Conservation (phyloP, 257 asterid genomes). For the Fraxinus excelsior region DNA sequence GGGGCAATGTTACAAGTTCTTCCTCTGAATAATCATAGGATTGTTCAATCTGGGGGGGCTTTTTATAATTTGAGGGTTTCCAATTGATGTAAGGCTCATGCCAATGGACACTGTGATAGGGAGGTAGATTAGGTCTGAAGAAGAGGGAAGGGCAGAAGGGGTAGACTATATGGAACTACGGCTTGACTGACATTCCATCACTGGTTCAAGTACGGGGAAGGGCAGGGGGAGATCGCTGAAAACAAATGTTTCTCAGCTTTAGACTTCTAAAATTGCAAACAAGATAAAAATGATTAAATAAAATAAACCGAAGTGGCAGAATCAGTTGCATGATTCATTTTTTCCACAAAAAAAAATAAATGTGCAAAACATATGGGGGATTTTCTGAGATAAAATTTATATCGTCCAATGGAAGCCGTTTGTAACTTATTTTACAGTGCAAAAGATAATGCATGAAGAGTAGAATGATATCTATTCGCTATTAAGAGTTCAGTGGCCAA, state of each 20-base stretch:
- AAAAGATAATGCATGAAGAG: not conserved
- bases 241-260: not conserved
- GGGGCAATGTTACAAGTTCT: not conserved
- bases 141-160: not conserved
- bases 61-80: constrained; percentile 9
- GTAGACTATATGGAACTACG: not conserved
- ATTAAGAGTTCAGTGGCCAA: constrained; percentile 14
- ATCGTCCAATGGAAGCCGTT: too few relatives aligned
- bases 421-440: not conserved
- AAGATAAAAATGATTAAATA: not conserved
- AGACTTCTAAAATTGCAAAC: not conserved
- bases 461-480: not conserved
- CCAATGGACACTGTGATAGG: constrained; percentile 13
- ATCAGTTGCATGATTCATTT: not conserved
- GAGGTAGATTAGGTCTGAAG: not conserved
- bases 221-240: constrained; percentile 3
- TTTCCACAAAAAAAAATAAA: too few relatives aligned
- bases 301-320: not conserved
- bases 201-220: not conserved
- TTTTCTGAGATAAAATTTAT: not conserved
- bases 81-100: constrained; percentile 1
- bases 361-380: not conserved
- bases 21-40: not conserved
- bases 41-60: not conserved
- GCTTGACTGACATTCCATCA: not conserved